A percentile compares a stretch with the other conserved stretches of the same genome.
Conservation (phyloP, 495 filamentous ascomycete species). For the Margaritispora aquatica region DNA sequence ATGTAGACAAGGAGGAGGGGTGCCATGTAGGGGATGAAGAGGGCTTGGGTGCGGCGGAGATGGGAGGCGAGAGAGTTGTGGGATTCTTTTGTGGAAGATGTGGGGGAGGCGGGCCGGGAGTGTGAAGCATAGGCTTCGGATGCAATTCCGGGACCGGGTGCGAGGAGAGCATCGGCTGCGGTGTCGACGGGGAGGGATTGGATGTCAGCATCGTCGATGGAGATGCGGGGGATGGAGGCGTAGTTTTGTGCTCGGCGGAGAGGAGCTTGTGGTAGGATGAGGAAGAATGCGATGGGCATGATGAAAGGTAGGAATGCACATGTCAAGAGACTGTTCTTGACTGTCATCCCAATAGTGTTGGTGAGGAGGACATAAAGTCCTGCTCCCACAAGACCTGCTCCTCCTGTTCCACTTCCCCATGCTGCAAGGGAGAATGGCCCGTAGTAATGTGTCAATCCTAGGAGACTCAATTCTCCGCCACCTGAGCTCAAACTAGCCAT, state of each 20-base stretch:
- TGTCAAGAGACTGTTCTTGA: constrained; percentile 62
- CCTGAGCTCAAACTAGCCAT: constrained; percentile 80
- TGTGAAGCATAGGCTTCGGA: constrained; percentile 16
- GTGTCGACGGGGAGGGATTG: constrained; percentile 3
- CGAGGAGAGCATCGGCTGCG: constrained; percentile 10
- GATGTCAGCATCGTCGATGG: constrained; percentile 18
- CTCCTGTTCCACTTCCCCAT: constrained; percentile 92
- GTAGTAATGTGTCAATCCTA: constrained; percentile 90
- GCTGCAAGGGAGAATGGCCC: constrained; percentile 83
- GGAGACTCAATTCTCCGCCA: constrained; percentile 80
- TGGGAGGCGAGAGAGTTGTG: constrained; percentile 37
- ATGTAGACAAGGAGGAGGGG: constrained; percentile 89
- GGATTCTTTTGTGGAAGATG: not conserved
- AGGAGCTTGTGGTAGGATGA: constrained; percentile 60
- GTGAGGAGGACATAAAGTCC: constrained; percentile 83
- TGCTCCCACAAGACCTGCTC: constrained; percentile 79
- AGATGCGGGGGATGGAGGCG: constrained; percentile 26
- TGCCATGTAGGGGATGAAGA: constrained; percentile 65
- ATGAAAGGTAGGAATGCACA: constrained; percentile 72
- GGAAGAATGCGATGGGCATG: constrained; percentile 83
- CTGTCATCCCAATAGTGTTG: constrained; percentile 64
- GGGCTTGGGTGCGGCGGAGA: constrained; percentile 32
- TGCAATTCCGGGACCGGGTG: constrained; percentile 10
- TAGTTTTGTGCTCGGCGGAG: constrained; percentile 36
- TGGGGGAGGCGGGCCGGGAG: constrained; percentile 17